A percentile compares a stretch with the other conserved stretches of the same genome.
phyloP scores from a whole-genome alignment of 2,329 filamentous ascomycete genomes.

The Neonectria magnoliae region DNA sequence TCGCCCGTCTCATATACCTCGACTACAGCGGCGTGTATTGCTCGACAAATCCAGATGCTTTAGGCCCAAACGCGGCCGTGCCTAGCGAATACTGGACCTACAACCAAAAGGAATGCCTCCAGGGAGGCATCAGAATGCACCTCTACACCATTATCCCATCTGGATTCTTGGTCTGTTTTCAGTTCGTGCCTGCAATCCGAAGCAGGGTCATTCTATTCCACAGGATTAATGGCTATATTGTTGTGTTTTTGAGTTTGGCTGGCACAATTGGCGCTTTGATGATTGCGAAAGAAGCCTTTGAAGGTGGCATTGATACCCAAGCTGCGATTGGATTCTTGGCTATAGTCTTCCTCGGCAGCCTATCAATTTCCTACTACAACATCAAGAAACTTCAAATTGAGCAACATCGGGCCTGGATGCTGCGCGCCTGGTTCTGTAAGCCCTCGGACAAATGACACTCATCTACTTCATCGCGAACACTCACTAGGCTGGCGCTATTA shows the following conservation, averaged over 20 bases:
- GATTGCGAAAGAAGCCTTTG: no score
- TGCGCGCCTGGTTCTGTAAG: conserved; percentile 61
- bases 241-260: not conserved
- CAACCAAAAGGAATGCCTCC: not conserved
- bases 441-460: no score
- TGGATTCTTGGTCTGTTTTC: not conserved
- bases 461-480: no score
- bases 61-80: not conserved
- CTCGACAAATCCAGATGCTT: not conserved
- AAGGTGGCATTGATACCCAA: no score
- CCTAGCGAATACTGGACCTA: not conserved
- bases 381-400: conserved; percentile 70
- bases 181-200: not conserved
- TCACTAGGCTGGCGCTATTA: no score
- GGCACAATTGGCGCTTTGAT: not conserved
- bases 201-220: not conserved
- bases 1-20: not conserved
- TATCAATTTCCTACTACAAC: conserved; percentile 53
- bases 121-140: not conserved
- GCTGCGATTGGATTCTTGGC: no score
- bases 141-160: not conserved
- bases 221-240: not conserved
- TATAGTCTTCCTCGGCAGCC: no score
- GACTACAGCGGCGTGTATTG: not conserved
- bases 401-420: conserved; percentile 72